Evolutionary conservation across 139 green algal species (phyloP).

Genomic region (Chlamydomonas incerta): DNA sequence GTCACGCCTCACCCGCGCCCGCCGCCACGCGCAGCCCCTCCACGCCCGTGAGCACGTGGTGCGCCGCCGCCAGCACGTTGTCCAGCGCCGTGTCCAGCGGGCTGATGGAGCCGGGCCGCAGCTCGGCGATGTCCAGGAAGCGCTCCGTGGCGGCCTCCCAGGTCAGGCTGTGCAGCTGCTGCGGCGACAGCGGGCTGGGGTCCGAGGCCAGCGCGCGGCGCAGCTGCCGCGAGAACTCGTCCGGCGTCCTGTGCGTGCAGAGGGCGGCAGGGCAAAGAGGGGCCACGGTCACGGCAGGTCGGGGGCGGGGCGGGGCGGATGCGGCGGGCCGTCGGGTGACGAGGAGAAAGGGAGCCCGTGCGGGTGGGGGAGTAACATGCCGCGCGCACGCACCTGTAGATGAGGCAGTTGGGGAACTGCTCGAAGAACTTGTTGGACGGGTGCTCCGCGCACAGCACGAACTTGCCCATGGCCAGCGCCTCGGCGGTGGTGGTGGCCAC

Average conservation of each 20-base stretch:
- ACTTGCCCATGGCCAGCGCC: slow-evolving; percentile 99
- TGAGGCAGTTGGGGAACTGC: slow-evolving; percentile 91
- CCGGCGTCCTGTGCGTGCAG: slow-evolving; percentile 3
- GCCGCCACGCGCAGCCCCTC: slow-evolving; percentile 69
- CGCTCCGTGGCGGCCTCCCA: slow-evolving; percentile 97
- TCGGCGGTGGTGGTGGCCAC: slow-evolving; percentile 98
- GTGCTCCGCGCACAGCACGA: slow-evolving; percentile 94
- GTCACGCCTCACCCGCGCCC: slow-evolving; percentile 44
- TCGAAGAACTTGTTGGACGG: slow-evolving; percentile 96
- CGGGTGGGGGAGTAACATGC: too few relatives aligned
- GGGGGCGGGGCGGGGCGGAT: background rate
- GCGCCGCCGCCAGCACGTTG: slow-evolving; percentile 65
- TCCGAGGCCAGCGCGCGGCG: slow-evolving; percentile 75
- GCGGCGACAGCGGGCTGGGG: slow-evolving; percentile 78
- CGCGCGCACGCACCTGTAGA: slow-evolving; percentile 66
- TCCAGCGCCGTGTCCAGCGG: slow-evolving; percentile 75
- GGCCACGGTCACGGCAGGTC: too few relatives aligned
- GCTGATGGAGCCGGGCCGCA: slow-evolving; percentile 45
- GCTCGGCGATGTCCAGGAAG: slow-evolving; percentile 89
- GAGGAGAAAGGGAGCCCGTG: too few relatives aligned
- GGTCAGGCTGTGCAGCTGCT: slow-evolving; percentile 87
- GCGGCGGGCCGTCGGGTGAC: background rate
- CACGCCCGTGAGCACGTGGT: slow-evolving; percentile 72
- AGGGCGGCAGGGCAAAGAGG: too few relatives aligned
- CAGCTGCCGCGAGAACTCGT: slow-evolving; percentile 92